Evolutionary conservation across 176 grass and related monocot species (phyloP).

Genomic region (Cenchrus fungigraminus): DNA sequence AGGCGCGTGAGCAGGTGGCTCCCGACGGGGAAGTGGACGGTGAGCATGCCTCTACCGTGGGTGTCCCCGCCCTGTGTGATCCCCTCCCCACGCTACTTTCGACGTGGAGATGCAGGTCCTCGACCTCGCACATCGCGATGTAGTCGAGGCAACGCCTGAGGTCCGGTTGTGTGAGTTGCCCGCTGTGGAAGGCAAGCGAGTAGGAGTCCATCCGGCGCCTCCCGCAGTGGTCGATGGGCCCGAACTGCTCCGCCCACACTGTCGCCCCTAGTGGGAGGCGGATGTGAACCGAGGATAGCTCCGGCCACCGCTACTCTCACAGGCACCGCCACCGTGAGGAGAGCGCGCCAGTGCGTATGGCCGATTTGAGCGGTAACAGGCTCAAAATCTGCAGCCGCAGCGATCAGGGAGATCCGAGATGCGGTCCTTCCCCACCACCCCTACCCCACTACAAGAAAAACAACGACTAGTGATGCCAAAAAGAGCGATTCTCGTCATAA

Average conservation of each 20-base stretch:
- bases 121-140: conserved; percentile 60
- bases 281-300: conserved; percentile 44
- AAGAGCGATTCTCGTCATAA: too few species aligned
- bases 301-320: conserved; percentile 65
- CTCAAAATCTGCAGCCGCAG: conserved; percentile 69
- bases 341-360: conserved; percentile 53
- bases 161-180: conserved; percentile 52
- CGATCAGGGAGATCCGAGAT: conserved; percentile 64
- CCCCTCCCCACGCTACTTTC: background rate
- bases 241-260: conserved; percentile 6
- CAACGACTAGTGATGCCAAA: too few species aligned
- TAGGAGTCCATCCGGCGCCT: conserved; percentile 58
- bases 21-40: conserved; percentile 65
- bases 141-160: conserved; percentile 67
- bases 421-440: conserved; percentile 33
- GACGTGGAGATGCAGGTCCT: conserved; percentile 59
- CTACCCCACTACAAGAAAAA: too few species aligned
- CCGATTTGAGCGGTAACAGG: conserved; percentile 71
- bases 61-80: conserved; percentile 18
- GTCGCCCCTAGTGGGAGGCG: conserved; percentile 5
- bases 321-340: conserved; percentile 61
- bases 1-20: conserved; percentile 61
- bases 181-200: conserved; percentile 55
- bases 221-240: conserved; percentile 25
- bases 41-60: conserved; percentile 19